Evolutionary conservation across 2,329 filamentous ascomycete genomes (phyloP), one percentile per base, ranked within the genome.

Genomic region (Paecilomyces formosus): DNA sequence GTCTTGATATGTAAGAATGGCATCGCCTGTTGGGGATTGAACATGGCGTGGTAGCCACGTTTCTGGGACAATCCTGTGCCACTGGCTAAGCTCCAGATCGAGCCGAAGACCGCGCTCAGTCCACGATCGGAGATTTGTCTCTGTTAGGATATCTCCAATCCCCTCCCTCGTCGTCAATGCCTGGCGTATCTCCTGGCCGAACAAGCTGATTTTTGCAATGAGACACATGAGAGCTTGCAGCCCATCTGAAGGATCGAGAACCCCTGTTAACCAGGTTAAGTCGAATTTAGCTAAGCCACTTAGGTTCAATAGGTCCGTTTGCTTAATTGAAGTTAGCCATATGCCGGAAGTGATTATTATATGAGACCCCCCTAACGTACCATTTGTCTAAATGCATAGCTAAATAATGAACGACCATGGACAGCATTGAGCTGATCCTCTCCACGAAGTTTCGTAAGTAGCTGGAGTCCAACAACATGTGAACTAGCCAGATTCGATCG

Each of bases 301-400:
- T n/a, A 74, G 39, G 1, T 66, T 68, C 12, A 75, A 62, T 13
- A 71, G 68, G 56, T 74, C 72, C 11, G 72, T 64, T 61, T 71
- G 71, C 72, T 74, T 54, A 8, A 9, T 1, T 45, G n/a, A 3
- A 28, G 39, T 45, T n/a, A 45, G 15, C 39, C 39, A 21, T 45
- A 18, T 18, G 39, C 18, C 39, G 15, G 39, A 18, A 18, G 39
- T 31, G 39, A 21, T n/a, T 3, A 15, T 7, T 45, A 18, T 45
- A 45, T 45, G n/a, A 45, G n/a, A 18, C 39, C 7, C 9, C 9
- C 30, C 5, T 21, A 3, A 64, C 69, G 53, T 62, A 74, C 72
- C 60, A 67, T 69, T 54, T 73, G 72, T 15, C 67, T 62, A 65
- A 69, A 74, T 21, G 72, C 72, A 62, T 71, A 74, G 33, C 65